Evolutionary conservation across 2,329 filamentous ascomycete species (phyloP), one percentile per base, ranked within the genome.

Genomic region (Capronia epimyces): DNA sequence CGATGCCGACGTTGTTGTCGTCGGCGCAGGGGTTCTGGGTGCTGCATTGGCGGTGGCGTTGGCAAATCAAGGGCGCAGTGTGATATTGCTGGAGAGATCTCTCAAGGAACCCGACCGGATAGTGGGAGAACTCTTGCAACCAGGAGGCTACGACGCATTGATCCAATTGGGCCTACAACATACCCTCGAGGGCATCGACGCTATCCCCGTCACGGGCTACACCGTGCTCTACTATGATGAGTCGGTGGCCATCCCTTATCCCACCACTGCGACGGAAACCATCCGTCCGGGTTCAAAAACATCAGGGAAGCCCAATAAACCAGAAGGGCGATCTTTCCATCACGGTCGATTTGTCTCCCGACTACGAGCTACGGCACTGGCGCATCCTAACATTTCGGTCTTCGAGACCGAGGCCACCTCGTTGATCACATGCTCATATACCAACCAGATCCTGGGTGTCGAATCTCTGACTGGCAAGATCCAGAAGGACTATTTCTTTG

Each of bases 31-130:
- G 49, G 79, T 97, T 52, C 81, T 95, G 57, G 93, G 93, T 34
- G 95, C 89, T 68, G 87, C 90, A 16, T 75, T 89, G 18, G 91
- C 93, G 15, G 86, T 84, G 57, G 82, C 91, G 18, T 78, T 97
- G 40, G 90, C 87, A 52, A 84, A 86, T 62, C 93, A 97, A 72
- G 90, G 89, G 47, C 83, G 93, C 57, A 94, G 87, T 67, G 90
- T 98, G 21, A 78, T 97, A 21, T 75, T 98, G 45, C 80, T 98
- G 44, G 93, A 98, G 73, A 81, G 81, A 63, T 94, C 83, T 71
- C 75, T 97, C 71, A 89, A 89, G 70, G 86, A 97, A 73, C 93
- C 93, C 16, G 86, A 97, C 72, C 83, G 93, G 58, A 98, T 98
- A 60, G 89, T 98, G 42, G 93, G 93, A 62, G 93, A 98, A 73